Conservation (phyloP, 371 early-diverging fungal species). For the Mucor plumbeus region DNA sequence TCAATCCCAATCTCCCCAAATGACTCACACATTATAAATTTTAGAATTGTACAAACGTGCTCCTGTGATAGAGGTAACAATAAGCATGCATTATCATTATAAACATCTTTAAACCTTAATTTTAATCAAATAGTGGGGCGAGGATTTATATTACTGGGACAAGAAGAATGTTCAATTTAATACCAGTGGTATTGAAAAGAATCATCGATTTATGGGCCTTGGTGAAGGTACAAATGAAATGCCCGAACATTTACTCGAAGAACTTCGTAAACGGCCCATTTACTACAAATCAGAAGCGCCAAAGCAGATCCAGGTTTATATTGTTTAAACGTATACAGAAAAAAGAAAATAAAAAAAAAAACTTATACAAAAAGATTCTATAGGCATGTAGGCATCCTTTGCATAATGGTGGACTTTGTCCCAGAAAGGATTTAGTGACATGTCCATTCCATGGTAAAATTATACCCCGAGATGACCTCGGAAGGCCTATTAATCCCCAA, state of each 20-base stretch:
- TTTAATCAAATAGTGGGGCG: conserved; percentile 52
- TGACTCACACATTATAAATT: conserved; percentile 2
- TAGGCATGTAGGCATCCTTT: conserved; percentile 72
- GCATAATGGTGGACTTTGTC: conserved; percentile 69
- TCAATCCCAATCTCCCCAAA: not conserved
- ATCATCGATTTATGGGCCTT: conserved; percentile 70
- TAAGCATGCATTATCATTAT: not conserved
- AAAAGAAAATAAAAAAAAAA: not conserved
- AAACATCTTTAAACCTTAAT: not conserved
- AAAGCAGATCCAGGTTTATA: conserved; percentile 49
- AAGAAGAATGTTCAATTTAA: conserved; percentile 64
- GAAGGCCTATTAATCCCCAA: conserved; percentile 33
- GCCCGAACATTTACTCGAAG: conserved; percentile 56
- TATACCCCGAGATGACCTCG: conserved; percentile 69
- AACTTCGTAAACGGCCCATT: conserved; percentile 56
- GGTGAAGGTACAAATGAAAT: conserved; percentile 68
- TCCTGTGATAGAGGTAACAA: conserved; percentile 62
- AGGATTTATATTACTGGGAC: conserved; percentile 77
- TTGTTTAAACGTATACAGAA: not conserved
- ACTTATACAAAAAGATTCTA: not conserved
- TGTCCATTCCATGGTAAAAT: conserved; percentile 79
- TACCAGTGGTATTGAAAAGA: conserved; percentile 65
- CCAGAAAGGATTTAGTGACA: conserved; percentile 67
- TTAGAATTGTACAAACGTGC: conserved; percentile 57
- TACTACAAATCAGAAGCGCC: conserved; percentile 52